phyloP scores from a whole-genome alignment of 345 rosid species.

The Eucalyptus brandiana region DNA sequence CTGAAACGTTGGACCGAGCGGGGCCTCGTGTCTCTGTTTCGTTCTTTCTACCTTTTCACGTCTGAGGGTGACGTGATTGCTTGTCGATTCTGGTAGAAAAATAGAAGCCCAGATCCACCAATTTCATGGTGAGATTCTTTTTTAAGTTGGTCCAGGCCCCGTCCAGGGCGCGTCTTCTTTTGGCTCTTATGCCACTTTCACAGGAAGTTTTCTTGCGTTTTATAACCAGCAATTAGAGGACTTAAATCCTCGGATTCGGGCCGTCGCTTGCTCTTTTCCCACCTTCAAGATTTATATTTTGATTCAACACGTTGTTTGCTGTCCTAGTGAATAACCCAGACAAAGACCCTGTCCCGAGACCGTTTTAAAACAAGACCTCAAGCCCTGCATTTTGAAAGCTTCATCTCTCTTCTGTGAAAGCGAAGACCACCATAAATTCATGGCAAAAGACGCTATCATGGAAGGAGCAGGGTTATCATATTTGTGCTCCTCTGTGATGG shows the following conservation, averaged over 20 bases:
- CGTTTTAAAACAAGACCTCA: not conserved
- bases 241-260: not conserved
- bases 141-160: not conserved
- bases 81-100: not conserved
- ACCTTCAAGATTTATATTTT: not conserved
- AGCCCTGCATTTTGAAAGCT: not conserved
- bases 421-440: not conserved
- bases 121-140: not conserved
- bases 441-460: not conserved
- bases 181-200: not conserved
- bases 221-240: not conserved
- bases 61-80: not conserved
- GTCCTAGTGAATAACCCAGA: not conserved
- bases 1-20: not conserved
- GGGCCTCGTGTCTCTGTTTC: not conserved
- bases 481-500: not conserved
- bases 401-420: not conserved
- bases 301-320: not conserved
- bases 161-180: not conserved
- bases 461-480: not conserved
- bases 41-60: not conserved
- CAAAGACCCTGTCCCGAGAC: not conserved
- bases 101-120: not conserved
- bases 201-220: not conserved
- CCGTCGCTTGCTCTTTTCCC: not conserved